Conservation (phyloP, 78 protist species). For the Dictyostelium citrinum region DNA sequence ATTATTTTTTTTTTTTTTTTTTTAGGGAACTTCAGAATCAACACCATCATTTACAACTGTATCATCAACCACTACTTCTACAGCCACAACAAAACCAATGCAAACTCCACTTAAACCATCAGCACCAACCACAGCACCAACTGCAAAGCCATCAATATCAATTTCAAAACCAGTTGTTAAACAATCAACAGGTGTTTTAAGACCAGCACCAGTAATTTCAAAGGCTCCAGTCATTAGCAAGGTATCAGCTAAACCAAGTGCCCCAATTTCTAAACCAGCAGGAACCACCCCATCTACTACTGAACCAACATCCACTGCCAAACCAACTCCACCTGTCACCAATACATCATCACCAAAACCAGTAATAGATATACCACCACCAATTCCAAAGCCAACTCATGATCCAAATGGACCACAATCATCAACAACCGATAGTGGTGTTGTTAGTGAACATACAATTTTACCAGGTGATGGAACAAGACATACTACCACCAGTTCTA, state of each 20-base stretch:
- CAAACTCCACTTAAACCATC: neutral
- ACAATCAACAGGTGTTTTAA: slow-evolving; percentile 58
- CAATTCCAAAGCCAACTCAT: slow-evolving; percentile 9
- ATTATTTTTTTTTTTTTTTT: neutral
- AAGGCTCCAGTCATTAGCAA: slow-evolving; percentile 32
- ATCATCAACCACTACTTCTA: neutral
- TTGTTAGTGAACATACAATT: slow-evolving; percentile 13
- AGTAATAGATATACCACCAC: slow-evolving; percentile 17
- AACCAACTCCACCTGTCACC: slow-evolving; percentile 14
- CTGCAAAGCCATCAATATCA: neutral
- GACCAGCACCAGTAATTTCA: slow-evolving; percentile 49
- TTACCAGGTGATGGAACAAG: slow-evolving; percentile 29
- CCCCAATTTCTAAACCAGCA: neutral
- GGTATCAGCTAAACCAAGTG: slow-evolving; percentile 3
- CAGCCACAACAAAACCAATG: neutral
- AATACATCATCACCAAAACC: slow-evolving; percentile 2
- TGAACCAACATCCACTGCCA: neutral
- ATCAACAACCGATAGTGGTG: neutral
- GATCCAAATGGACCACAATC: neutral
- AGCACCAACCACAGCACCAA: neutral
- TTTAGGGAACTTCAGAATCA: neutral
- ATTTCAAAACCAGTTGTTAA: slow-evolving; percentile 18
- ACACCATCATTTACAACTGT: neutral
- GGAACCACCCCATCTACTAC: neutral
- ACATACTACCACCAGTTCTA: neutral